Percentiles rank a stretch among this genome's conserved stretches.
phyloP scores from a whole-genome alignment of 495 filamentous ascomycete species.

The Ascodesmis nigricans region DNA sequence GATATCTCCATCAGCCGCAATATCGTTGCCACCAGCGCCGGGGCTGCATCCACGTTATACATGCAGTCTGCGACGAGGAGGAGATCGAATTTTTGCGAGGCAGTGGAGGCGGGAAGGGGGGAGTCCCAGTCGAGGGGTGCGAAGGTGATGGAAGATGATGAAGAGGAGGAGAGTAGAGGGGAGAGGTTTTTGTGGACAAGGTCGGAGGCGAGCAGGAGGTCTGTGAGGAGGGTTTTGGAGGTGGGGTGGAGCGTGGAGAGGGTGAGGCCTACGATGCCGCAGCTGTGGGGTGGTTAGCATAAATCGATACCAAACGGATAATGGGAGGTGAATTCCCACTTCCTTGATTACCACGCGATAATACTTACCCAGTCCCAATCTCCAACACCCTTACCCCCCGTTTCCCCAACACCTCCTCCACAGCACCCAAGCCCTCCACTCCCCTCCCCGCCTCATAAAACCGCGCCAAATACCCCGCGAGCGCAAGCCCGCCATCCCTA shows the following conservation, averaged over 20 bases:
- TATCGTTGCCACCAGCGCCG: constrained; percentile 51
- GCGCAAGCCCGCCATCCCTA: constrained; percentile 50
- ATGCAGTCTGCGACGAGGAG: constrained; percentile 81
- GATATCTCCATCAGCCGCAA: constrained; percentile 30
- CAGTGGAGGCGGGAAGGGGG: constrained; percentile 23
- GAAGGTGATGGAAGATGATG: too few species aligned
- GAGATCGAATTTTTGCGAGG: constrained; percentile 36
- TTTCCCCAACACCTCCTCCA: constrained; percentile 12
- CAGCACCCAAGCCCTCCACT: constrained; percentile 6
- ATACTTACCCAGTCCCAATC: constrained; percentile 44
- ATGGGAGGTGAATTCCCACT: too few species aligned
- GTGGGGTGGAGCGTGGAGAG: constrained; percentile 36
- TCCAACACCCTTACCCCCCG: constrained; percentile 40
- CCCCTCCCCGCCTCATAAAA: neutral
- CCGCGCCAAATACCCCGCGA: too few species aligned
- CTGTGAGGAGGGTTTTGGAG: constrained; percentile 48
- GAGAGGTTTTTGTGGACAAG: constrained; percentile 26
- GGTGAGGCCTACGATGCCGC: constrained; percentile 62
- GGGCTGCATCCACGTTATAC: constrained; percentile 70
- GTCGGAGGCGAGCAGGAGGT: constrained; percentile 55
- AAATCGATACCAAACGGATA: too few species aligned
- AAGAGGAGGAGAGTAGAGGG: constrained; percentile 17
- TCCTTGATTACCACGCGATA: too few species aligned
- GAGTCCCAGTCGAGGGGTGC: constrained; percentile 66
- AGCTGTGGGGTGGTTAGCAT: constrained; percentile 22